Evolutionary conservation across 441 rosid genomes (phyloP).

Genomic region (Jatropha multifida): DNA sequence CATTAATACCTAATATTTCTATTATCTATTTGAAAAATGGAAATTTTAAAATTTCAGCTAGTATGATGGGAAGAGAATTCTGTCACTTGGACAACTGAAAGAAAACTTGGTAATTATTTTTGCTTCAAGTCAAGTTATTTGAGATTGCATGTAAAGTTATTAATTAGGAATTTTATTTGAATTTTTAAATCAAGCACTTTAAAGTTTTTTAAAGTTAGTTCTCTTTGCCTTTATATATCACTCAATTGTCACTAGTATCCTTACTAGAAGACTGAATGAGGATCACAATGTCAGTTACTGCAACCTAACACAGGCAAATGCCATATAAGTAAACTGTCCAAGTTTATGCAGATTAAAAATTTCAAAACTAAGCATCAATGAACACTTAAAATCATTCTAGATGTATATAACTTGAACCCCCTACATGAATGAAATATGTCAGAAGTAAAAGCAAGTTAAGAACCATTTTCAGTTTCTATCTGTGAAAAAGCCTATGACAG

Average conservation of each 20-base stretch:
- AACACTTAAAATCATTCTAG: background rate
- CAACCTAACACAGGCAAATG: background rate
- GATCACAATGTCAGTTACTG: background rate
- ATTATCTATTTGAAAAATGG: background rate
- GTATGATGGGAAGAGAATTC: background rate
- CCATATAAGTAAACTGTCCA: background rate
- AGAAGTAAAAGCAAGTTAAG: background rate
- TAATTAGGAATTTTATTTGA: background rate
- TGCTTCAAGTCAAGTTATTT: background rate
- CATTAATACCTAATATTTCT: background rate
- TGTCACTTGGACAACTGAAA: background rate
- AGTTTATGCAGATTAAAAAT: background rate
- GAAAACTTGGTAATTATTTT: background rate
- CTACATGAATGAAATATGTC: background rate
- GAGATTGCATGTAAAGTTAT: background rate
- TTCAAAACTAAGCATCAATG: background rate
- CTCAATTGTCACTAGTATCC: background rate
- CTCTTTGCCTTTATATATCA: background rate
- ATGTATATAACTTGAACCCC: background rate
- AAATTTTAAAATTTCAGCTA: background rate
- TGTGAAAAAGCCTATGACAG: background rate
- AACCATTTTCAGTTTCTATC: conserved; percentile 1
- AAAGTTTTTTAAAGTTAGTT: background rate
- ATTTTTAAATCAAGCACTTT: background rate
- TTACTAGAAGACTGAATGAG: background rate